Base-by-base conservation (phyloP, 345 rosid genomes). In the Euphorbia peplus region DNA sequence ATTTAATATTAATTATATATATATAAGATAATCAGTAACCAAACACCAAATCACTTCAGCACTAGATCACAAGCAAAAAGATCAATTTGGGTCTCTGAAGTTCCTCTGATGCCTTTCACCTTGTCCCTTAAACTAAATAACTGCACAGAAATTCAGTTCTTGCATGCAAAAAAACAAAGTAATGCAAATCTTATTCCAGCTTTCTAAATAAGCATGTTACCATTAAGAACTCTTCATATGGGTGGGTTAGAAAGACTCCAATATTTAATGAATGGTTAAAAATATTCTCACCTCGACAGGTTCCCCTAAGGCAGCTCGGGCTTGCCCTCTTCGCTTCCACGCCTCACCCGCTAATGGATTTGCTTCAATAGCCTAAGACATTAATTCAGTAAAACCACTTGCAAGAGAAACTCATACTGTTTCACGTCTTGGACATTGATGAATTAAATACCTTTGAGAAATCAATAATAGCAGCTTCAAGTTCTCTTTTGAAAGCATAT, bases 241-340 rank as follows among this genome's bases (percentile, higher is more conserved):
- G 37, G 37, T 32, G 30, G 22, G 37, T 16, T 22, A 56, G 29
- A 68, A 61, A 29, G 69, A 56, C 65, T 55, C 28, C 47, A 64
- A 67, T 15, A 54, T 35, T 22, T 24, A 32, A 52, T 69, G 47
- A 75, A 65, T 15, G 61, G 41, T 32, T 30, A 10, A 46, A 64
- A 70, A 50, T 59, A 71, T 74, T 74, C 80, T 64, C 74, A 95
- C 97, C 95, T 91, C 87, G 71, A 64, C 70, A 67, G 85, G 89
- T 81, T 91, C 91, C 73, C 97, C 96, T 56, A 89, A 79, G 73
- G 97, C 97, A 77, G 99, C 99, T 79, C 88, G 88, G 62, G 97
- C 99, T 73, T 95, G 99, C 58, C 99, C 96, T 81, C 99, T 91
- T 69, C 95, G 88, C 80, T 95, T 95, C 98, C 99, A 95, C 60